Evolutionary conservation across 148 eudicot genomes (phyloP).

Genomic region (Fagopyrum homotropicum): DNA sequence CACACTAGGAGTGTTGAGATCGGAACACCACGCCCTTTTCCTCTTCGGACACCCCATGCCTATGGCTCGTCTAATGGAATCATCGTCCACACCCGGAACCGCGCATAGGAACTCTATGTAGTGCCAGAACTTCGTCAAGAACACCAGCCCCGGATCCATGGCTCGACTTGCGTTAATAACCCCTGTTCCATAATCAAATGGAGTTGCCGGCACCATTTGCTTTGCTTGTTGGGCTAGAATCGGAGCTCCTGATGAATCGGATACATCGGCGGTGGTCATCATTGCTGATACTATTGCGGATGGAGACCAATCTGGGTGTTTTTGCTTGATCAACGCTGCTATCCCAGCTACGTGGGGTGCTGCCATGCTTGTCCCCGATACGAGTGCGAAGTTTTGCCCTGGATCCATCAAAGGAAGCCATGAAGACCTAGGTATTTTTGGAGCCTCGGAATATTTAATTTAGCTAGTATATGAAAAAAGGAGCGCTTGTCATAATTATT

Average conservation of each 20-base stretch:
- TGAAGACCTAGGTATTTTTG: no score
- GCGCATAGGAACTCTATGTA: conserved; percentile 52
- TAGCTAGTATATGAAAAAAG: no score
- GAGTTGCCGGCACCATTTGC: conserved; percentile 41
- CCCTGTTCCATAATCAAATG: conserved; percentile 59
- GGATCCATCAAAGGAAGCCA: not conserved
- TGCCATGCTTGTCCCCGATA: conserved; percentile 77
- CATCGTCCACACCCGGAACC: conserved; percentile 57
- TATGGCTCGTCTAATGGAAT: conserved; percentile 43
- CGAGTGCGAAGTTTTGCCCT: conserved; percentile 57
- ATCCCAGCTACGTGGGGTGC: conserved; percentile 61
- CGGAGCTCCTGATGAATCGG: conserved; percentile 34
- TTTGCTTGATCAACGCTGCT: conserved; percentile 60
- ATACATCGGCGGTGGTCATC: conserved; percentile 54
- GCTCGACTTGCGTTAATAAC: conserved; percentile 44
- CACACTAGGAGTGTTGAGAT: conserved; percentile 46
- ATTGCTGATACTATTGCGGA: conserved; percentile 54
- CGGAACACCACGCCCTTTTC: conserved; percentile 46
- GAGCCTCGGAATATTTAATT: no score
- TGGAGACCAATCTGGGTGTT: conserved; percentile 54
- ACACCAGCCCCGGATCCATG: conserved; percentile 53
- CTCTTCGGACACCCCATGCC: conserved; percentile 39
- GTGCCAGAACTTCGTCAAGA: conserved; percentile 34
- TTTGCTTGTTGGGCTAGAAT: conserved; percentile 42
- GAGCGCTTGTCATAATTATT: no score